These are phyloP conservation scores for Sclerotiophoma versabilis DNA, from an alignment of 2,329 filamentous ascomycete species.

Conservation along the genomic window DNA sequence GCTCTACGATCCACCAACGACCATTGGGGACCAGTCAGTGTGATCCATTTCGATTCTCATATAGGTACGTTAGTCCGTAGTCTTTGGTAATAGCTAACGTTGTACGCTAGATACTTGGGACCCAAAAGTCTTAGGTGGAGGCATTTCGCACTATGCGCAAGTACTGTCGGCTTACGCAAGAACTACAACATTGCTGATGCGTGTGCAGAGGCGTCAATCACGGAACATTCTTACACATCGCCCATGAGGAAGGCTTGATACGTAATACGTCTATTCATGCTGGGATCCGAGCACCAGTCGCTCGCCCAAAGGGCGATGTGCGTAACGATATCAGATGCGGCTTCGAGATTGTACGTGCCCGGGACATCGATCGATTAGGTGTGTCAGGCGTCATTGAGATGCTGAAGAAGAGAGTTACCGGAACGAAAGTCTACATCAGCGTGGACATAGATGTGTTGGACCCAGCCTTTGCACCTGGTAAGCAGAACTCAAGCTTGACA, in stretches of 20 bases:
- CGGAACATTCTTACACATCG: conserved; percentile 68
- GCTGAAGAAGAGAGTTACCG: conserved; percentile 59
- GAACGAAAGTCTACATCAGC: conserved; percentile 62
- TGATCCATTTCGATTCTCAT: conserved; percentile 66
- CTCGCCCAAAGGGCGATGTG: conserved; percentile 59
- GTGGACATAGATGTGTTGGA: conserved; percentile 66
- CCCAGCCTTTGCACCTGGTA: conserved; percentile 62
- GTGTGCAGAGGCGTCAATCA: conserved; percentile 60
- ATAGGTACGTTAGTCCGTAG: conserved; percentile 44
- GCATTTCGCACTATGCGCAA: conserved; percentile 66
- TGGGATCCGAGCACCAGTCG: conserved; percentile 65
- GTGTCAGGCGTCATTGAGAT: conserved; percentile 56
- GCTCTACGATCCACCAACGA: conserved; percentile 59
- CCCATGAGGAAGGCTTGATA: conserved; percentile 67
- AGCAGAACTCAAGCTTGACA: conserved; percentile 12
- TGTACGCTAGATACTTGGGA: conserved; percentile 60
- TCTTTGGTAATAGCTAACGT: background rate
- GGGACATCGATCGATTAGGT: conserved; percentile 61
- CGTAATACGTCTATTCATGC: conserved; percentile 66
- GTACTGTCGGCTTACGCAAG: conserved; percentile 31
- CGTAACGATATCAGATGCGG: conserved; percentile 66
- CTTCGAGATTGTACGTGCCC: conserved; percentile 64
- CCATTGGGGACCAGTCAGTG: conserved; percentile 62
- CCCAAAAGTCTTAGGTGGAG: conserved; percentile 63
- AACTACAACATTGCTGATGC: conserved; percentile 4